These are phyloP conservation scores for Cucurbita ficifolia DNA, from an alignment of 306 rosid genomes.

Conservation along the genomic window DNA sequence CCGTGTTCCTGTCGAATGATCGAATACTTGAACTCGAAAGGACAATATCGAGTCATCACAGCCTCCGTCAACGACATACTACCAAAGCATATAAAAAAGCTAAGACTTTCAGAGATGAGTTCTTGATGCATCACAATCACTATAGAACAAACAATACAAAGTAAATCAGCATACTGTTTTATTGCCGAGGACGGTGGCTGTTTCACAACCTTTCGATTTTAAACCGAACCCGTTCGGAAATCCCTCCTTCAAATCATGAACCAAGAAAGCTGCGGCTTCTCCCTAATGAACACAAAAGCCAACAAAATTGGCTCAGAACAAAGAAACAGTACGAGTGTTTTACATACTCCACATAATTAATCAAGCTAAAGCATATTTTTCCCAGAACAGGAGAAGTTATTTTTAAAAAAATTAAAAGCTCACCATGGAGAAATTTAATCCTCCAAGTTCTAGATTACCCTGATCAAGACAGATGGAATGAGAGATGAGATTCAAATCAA, in stretches of 20 bases:
- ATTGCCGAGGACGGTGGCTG: constrained; percentile 30
- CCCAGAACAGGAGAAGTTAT: neutral
- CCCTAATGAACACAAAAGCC: constrained; percentile 47
- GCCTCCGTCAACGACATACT: constrained; percentile 86
- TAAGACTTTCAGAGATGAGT: constrained; percentile 19
- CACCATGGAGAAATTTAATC: constrained; percentile 53
- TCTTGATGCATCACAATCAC: neutral
- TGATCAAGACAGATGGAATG: constrained; percentile 28
- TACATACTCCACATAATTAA: constrained; percentile 7
- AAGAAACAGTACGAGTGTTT: constrained; percentile 16
- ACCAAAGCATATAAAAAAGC: constrained; percentile 42
- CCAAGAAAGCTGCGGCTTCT: constrained; percentile 68
- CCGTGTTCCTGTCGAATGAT: constrained; percentile 52
- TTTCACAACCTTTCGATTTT: constrained; percentile 32
- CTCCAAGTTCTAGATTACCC: constrained; percentile 36
- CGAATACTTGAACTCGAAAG: constrained; percentile 61
- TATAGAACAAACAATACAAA: constrained; percentile 2
- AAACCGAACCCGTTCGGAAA: constrained; percentile 37
- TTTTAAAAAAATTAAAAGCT: constrained; percentile 10
- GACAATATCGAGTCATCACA: constrained; percentile 45
- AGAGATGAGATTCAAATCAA: constrained; percentile 19
- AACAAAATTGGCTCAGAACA: constrained; percentile 14
- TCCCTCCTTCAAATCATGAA: constrained; percentile 44
- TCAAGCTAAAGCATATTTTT: neutral
- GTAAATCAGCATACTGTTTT: constrained; percentile 48